Evolutionary conservation across 176 grass and related monocot genomes (phyloP), one percentile per base, ranked within the genome.

Genomic region (Avena insularis): DNA sequence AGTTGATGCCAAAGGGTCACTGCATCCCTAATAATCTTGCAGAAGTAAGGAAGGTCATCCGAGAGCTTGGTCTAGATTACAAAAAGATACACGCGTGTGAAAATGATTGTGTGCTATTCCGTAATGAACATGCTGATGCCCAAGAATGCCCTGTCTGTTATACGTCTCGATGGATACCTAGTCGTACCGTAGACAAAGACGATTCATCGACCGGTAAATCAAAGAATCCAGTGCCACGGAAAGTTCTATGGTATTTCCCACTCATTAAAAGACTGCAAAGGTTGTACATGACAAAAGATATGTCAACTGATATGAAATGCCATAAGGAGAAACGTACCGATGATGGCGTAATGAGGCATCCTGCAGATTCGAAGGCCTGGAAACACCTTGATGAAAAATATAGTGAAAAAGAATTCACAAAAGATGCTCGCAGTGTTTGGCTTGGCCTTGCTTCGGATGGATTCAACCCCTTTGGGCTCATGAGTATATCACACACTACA

Each of bases 401-500:
- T 54, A 4, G 4, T 58, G 6, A 58, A 3, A 58, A 20, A 6
- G 25, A 25, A 25, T 58, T 58, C 17, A 19, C 57, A 60, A n/a
- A 8, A 21, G 19, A n/a, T 60, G 17, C 19, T 21, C 57, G 57
- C 8, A 21, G 8, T 60, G 57, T 60, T n/a, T 6, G 57, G n/a
- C 46, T 75, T 14, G 73, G 47, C 2, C 23, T 76, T 76, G 48
- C 73, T 53, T 76, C 48, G 0, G 21, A 75, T 51, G 47, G 46
- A 13, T 75, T 51, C 45, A 74, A 74, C 12, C 71, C 73, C 7
- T 77, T 54, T 77, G 73, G 73, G 11, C 15, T 54, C 25, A 54
- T 77, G 49, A 77, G 48, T 75, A 54, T 77, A 20, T 77, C 12
- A 77, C 21, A 15, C 23, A 75, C 11, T 51, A 75, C 47, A 15